Evolutionary conservation across 768 basidiomycete species (phyloP).

Genomic region (Trametes cingulata): DNA sequence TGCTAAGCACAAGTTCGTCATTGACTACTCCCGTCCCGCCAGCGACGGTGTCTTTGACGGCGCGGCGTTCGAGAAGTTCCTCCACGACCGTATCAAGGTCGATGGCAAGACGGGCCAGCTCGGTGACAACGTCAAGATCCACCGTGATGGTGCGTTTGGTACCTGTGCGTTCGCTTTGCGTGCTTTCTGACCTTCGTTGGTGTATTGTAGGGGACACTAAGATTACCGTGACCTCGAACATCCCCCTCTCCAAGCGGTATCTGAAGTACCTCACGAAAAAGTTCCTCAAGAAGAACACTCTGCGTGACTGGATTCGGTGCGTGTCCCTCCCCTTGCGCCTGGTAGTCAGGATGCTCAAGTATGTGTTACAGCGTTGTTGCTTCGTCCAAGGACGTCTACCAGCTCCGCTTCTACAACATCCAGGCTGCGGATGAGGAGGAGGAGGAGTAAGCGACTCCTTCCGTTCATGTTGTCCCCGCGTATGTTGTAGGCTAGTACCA

Average conservation of each 20-base stretch:
- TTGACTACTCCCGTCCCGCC: slow-evolving; percentile 87
- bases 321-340: no score
- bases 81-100: slow-evolving; percentile 93
- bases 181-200: background rate
- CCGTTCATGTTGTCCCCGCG: slow-evolving; percentile 11
- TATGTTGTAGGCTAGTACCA: slow-evolving; percentile 25
- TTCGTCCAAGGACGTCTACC: slow-evolving; percentile 89
- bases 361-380: slow-evolving; percentile 84
- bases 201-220: slow-evolving; percentile 64
- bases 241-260: slow-evolving; percentile 95
- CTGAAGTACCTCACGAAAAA: slow-evolving; percentile 99
- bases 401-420: slow-evolving; percentile 94
- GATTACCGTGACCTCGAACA: slow-evolving; percentile 81
- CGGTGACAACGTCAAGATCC: slow-evolving; percentile 85
- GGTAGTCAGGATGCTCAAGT: no score
- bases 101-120: slow-evolving; percentile 91
- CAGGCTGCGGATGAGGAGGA: slow-evolving; percentile 62
- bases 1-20: slow-evolving; percentile 75
- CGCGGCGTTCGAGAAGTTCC: slow-evolving; percentile 79
- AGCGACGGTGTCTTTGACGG: slow-evolving; percentile 61
- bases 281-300: slow-evolving; percentile 96
- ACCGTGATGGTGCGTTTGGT: slow-evolving; percentile 69
- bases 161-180: background rate
- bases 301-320: slow-evolving; percentile 95
- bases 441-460: slow-evolving; percentile 37